Conservation (phyloP, 768 basidiomycete genomes). For the Suillus luteus region DNA sequence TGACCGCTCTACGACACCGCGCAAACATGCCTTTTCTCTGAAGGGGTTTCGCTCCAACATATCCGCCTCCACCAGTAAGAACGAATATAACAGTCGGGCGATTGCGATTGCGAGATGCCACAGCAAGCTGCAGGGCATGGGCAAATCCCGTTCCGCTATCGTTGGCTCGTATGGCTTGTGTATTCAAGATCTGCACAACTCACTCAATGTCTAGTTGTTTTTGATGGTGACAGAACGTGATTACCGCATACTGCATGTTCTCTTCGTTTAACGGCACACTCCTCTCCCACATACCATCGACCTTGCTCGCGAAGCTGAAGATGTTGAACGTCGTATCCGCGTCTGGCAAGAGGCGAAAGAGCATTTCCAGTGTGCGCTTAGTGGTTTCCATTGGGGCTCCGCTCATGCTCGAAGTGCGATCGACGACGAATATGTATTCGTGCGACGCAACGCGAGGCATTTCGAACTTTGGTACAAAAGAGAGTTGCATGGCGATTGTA, state of each 20-base stretch:
- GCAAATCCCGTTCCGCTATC: conserved; percentile 53
- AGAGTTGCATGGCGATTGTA: conserved; percentile 53
- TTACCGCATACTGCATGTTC: conserved; percentile 41
- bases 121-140: conserved; percentile 40
- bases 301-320: conserved; percentile 46
- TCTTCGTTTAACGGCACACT: conserved; percentile 36
- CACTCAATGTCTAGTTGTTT: conserved; percentile 14
- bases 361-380: conserved; percentile 45
- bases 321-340: conserved; percentile 53
- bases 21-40: not conserved
- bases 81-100: conserved; percentile 54
- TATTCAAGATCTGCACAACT: conserved; percentile 38
- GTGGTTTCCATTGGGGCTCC: conserved; percentile 44
- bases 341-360: conserved; percentile 52
- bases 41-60: conserved; percentile 1
- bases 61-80: conserved; percentile 57
- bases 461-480: conserved; percentile 52
- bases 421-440: conserved; percentile 63
- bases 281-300: conserved; percentile 36
- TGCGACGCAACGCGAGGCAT: conserved; percentile 44
- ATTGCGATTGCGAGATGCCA: conserved; percentile 34
- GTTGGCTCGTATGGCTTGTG: conserved; percentile 43
- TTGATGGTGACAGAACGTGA: not conserved
- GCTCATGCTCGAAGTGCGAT: conserved; percentile 59
- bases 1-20: not conserved